Conservation (phyloP, 768 basidiomycete species). For the Pulveroboletus sp. region DNA sequence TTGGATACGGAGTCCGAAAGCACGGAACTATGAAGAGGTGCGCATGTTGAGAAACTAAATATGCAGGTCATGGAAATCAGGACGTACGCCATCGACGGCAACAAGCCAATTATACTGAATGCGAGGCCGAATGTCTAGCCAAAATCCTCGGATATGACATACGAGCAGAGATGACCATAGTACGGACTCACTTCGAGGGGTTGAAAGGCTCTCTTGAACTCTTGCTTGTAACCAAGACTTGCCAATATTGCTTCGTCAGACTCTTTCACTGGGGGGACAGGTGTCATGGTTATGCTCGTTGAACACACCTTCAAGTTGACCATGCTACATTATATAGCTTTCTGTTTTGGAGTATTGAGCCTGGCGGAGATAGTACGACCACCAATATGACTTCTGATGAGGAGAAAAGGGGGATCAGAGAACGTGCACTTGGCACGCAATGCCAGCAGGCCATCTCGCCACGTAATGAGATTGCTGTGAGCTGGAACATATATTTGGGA, state of each 20-base stretch:
- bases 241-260: slow-evolving; percentile 29
- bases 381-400: background rate
- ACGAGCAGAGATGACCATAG: background rate
- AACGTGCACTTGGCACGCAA: too few relatives aligned
- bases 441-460: too few relatives aligned
- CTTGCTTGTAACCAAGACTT: slow-evolving; percentile 32
- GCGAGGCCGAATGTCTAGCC: slow-evolving; percentile 64
- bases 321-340: too few relatives aligned
- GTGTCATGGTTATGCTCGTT: slow-evolving; percentile 2
- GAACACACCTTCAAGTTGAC: too few relatives aligned
- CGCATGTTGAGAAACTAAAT: background rate
- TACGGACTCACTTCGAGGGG: slow-evolving; percentile 24
- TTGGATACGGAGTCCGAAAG: slow-evolving; percentile 43
- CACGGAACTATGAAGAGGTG: slow-evolving; percentile 34
- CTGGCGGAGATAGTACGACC: background rate
- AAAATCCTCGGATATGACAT: background rate
- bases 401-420: too few relatives aligned
- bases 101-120: slow-evolving; percentile 65
- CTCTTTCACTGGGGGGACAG: background rate
- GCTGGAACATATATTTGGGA: too few relatives aligned
- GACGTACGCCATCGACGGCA: slow-evolving; percentile 57
- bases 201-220: slow-evolving; percentile 32
- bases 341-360: too few relatives aligned
- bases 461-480: too few relatives aligned
- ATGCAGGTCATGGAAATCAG: slow-evolving; percentile 12